phyloP scores from a whole-genome alignment of 176 grass and related monocot genomes.

The Puccinellia tenuiflora region DNA sequence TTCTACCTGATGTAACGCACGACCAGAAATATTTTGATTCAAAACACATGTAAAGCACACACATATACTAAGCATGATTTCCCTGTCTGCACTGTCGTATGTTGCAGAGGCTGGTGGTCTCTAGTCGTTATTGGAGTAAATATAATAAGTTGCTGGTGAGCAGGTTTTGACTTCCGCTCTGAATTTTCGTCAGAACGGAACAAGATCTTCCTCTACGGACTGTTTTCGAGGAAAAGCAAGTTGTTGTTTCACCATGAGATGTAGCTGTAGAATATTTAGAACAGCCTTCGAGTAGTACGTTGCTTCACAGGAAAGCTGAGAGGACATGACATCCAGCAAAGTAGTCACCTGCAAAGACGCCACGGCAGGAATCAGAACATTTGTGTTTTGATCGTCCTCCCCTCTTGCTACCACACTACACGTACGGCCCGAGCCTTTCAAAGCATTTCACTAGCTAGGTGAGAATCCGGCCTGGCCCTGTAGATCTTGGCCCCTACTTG shows the following conservation, averaged over 20 bases:
- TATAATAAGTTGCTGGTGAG: not conserved
- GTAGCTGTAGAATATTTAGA: slow-evolving; percentile 1
- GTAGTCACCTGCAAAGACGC: not conserved
- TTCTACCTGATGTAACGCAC: not conserved
- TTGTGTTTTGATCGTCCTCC: not conserved
- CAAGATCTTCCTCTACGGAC: not conserved
- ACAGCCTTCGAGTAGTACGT: not conserved
- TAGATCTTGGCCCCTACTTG: not conserved
- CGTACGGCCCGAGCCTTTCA: not conserved
- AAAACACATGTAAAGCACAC: not conserved
- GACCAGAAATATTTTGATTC: too few relatives aligned
- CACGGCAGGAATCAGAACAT: not conserved
- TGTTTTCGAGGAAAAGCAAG: not conserved
- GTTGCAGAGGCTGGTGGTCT: not conserved
- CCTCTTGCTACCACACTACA: not conserved
- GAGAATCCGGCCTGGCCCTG: not conserved
- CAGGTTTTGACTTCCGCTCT: not conserved
- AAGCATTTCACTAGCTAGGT: not conserved
- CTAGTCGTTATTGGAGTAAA: not conserved
- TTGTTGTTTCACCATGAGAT: not conserved
- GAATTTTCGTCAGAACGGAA: not conserved
- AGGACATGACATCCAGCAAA: not conserved
- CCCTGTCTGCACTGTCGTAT: too few relatives aligned
- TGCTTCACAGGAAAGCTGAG: not conserved
- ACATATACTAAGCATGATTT: not conserved